Percentiles rank a stretch among this genome's conserved stretches.
Conservation (phyloP, 768 basidiomycete genomes). For the Kwoniella dendrophila region DNA sequence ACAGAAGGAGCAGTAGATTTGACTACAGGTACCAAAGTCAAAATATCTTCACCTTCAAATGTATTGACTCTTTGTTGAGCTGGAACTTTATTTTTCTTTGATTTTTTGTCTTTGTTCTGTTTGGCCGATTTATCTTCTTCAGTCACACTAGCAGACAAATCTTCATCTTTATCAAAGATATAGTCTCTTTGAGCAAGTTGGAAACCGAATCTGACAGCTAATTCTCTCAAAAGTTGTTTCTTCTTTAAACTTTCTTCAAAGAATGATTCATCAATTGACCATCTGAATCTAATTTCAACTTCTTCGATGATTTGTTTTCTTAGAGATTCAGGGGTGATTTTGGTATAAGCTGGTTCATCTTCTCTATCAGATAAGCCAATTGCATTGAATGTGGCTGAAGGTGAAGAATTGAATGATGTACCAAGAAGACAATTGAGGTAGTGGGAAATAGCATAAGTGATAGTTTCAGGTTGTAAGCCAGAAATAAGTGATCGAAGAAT, state of each 20-base stretch:
- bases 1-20: conserved; percentile 56
- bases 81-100: conserved; percentile 39
- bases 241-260: conserved; percentile 50
- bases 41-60: conserved; percentile 57
- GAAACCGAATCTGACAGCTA: conserved; percentile 56
- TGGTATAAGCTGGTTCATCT: conserved; percentile 52
- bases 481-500: conserved; percentile 54
- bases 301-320: conserved; percentile 50
- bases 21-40: conserved; percentile 57
- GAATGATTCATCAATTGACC: conserved; percentile 47
- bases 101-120: conserved; percentile 39
- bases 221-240: conserved; percentile 57
- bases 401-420: conserved; percentile 46
- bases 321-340: conserved; percentile 55
- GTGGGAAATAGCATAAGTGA: conserved; percentile 56
- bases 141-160: conserved; percentile 14
- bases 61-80: conserved; percentile 33
- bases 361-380: conserved; percentile 39
- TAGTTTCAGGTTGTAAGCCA: conserved; percentile 52
- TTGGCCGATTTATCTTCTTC: conserved; percentile 32
- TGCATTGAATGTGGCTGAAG: conserved; percentile 53
- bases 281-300: conserved; percentile 56
- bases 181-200: conserved; percentile 58
- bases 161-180: conserved; percentile 39
- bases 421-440: conserved; percentile 60